A percentile compares a stretch with the other conserved stretches of the same genome.
phyloP scores from a whole-genome alignment of 768 basidiomycete species.

The Candolleomyces efflorescens region DNA sequence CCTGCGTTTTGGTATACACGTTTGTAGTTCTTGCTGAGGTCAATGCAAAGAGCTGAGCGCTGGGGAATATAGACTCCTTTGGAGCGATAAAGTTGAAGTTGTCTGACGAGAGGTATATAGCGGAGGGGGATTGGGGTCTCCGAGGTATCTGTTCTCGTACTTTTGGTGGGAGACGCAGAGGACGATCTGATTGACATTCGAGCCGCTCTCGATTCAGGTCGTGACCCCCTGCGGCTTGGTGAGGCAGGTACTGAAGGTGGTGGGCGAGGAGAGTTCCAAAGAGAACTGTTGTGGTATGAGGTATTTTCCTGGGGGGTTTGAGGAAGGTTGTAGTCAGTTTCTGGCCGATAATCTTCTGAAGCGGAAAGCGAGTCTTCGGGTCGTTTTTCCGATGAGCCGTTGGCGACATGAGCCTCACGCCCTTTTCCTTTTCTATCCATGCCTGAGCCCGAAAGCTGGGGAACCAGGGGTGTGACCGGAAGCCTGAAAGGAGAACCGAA shows the following conservation, averaged over 20 bases:
- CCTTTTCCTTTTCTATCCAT: background rate
- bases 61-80: slow-evolving; percentile 1
- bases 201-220: no score
- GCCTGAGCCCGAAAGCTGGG: background rate
- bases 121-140: background rate
- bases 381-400: background rate
- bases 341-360: background rate
- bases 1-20: slow-evolving; percentile 9
- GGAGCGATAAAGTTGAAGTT: slow-evolving; percentile 3
- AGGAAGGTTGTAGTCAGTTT: background rate
- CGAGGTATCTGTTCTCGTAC: background rate
- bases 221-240: background rate
- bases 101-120: background rate
- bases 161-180: background rate
- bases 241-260: background rate
- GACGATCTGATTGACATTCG: no score
- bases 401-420: background rate
- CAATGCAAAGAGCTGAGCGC: background rate
- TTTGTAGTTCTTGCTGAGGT: slow-evolving; percentile 5
- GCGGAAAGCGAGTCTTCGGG: background rate
- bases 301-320: background rate
- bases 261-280: background rate
- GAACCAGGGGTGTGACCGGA: background rate
- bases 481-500: background rate
- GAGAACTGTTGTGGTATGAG: background rate